A percentile compares a stretch with the other conserved stretches of the same genome.
Conservation (phyloP, 2,329 filamentous ascomycete species). For the Colletotrichum eremochloae region DNA sequence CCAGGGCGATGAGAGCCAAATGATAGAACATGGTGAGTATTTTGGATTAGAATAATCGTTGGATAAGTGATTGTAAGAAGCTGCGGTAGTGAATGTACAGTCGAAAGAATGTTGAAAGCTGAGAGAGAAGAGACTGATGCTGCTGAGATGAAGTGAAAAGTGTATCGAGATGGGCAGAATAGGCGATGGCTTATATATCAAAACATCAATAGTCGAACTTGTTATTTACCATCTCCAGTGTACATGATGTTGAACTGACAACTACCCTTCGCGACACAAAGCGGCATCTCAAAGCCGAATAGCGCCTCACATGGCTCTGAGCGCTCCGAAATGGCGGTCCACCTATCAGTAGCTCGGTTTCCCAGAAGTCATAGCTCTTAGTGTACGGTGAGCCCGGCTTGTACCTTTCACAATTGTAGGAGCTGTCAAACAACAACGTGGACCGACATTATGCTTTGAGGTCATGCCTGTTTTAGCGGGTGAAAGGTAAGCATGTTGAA, state of each 20-base stretch:
- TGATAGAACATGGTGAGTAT: constrained; percentile 17
- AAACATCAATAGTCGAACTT: too few relatives aligned
- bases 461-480: constrained; percentile 2
- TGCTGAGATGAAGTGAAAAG: constrained; percentile 17
- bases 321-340: constrained; percentile 8
- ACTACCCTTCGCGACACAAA: not conserved
- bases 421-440: constrained; percentile 1
- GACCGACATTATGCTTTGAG: not conserved
- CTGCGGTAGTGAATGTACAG: not conserved
- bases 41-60: not conserved
- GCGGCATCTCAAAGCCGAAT: constrained; percentile 30
- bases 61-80: not conserved
- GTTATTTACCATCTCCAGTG: not conserved
- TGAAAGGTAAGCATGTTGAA: not conserved
- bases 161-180: not conserved
- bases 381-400: constrained; percentile 24
- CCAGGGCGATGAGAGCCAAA: constrained; percentile 29
- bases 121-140: constrained; percentile 3
- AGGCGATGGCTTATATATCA: constrained; percentile 18
- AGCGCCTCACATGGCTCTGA: constrained; percentile 23
- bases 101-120: not conserved
- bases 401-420: not conserved
- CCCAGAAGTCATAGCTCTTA: constrained; percentile 20
- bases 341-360: constrained; percentile 12
- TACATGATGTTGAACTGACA: not conserved